Base-by-base conservation (phyloP, 139 green algal genomes). In the Chlorella sp. region DNA sequence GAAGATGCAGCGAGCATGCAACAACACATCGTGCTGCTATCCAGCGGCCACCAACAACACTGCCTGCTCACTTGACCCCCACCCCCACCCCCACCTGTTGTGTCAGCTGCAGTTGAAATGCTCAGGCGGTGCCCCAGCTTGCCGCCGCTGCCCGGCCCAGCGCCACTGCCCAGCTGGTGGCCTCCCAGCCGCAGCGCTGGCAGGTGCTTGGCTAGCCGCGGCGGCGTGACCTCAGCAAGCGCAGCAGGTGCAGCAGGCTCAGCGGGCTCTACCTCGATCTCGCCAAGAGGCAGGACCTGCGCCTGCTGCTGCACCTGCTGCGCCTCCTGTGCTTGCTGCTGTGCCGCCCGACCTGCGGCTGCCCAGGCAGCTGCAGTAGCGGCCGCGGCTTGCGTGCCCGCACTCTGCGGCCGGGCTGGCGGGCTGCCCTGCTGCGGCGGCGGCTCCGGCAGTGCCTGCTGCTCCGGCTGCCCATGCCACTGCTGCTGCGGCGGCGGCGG, bases 401-500 rank as follows among this genome's bases (percentile, higher is more conserved):
- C 19, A 13, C 32, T 44, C 34, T 67, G 19, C 41, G 80, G 43
- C 65, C 7, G 34, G 1, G 17, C 28, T 38, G n/a, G 41, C 51
- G 26, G 60, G 40, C 58, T 60, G 58, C 62, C 60, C 85, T 77
- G 64, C 60, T 83, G 73, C 62, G 84, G 73, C 26, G 28, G 51
- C 62, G 34, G 7, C 3, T 81, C 43, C 58, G 76, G 72, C 28
- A 13, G 11, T 40, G 19, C 14, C 51, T 72, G 43, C 38, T 77
- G 69, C 13, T 43, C 41, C 41, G 43, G n/a, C 48, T 36, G 36
- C 38, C 34, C 30, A 28, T 76, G n/a, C 72, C 76, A 78, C 24
- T 58, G 76, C 68, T 46, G 56, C 76, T 30, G n/a, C 72, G 74
- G 34, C 73, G 69, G 56, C 81, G 72, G 60, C 80, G 62, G 68